These are phyloP conservation scores for Exophiala bonariae DNA, from an alignment of 2,329 filamentous ascomycete genomes.

Conservation along the genomic window DNA sequence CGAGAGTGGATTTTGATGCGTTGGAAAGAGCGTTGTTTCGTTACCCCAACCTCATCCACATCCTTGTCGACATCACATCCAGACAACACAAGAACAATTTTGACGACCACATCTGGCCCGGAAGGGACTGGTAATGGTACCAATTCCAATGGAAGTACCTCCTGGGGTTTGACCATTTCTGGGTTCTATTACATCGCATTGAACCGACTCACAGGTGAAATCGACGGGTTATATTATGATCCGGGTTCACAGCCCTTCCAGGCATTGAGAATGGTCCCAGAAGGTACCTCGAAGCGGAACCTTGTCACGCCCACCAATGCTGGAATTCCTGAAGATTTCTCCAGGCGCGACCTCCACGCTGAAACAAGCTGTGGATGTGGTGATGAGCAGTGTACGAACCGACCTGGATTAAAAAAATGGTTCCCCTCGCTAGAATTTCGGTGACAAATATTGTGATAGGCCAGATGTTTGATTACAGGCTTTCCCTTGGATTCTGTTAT, in stretches of 20 bases:
- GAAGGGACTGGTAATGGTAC: not conserved
- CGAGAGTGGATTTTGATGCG: conserved; percentile 52
- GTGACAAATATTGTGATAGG: not conserved
- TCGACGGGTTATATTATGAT: conserved; percentile 52
- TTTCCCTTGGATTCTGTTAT: no score
- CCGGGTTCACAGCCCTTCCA: conserved; percentile 52
- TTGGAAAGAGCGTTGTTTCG: conserved; percentile 54
- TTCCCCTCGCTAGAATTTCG: conserved; percentile 23
- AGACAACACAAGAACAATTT: conserved; percentile 10
- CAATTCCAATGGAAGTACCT: conserved; percentile 23
- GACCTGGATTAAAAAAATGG: conserved; percentile 24
- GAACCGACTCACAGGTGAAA: conserved; percentile 44
- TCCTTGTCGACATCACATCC: conserved; percentile 4
- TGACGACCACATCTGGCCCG: conserved; percentile 11
- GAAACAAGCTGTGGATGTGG: conserved; percentile 13
- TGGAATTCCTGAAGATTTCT: not conserved
- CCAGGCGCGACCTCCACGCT: not conserved
- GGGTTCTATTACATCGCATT: conserved; percentile 53
- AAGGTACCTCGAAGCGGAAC: conserved; percentile 9
- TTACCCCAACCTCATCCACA: conserved; percentile 25
- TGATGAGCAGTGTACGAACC: conserved; percentile 9
- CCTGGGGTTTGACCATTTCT: conserved; percentile 49
- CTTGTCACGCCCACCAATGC: not conserved
- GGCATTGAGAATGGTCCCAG: conserved; percentile 44
- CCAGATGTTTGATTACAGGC: no score